Conservation (phyloP, 805 yeast genomes). For the Ogataea trehaloabstinens region DNA sequence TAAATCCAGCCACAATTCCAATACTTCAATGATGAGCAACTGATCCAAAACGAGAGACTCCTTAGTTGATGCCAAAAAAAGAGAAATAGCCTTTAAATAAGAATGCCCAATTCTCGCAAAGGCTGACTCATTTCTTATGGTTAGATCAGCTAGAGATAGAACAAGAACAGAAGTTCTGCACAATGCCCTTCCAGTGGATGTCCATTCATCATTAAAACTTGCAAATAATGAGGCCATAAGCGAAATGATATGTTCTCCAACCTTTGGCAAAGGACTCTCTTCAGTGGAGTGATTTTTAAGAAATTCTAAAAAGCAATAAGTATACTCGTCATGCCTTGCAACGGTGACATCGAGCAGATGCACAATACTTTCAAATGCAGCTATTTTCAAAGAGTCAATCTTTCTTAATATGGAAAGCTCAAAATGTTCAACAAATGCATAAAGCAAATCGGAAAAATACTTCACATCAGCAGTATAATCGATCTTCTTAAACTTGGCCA, state of each 20-base stretch:
- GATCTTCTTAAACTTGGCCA: slow-evolving; percentile 51
- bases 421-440: slow-evolving; percentile 36
- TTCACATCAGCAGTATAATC: slow-evolving; percentile 55
- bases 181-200: slow-evolving; percentile 57
- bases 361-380: slow-evolving; percentile 53
- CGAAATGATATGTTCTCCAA: slow-evolving; percentile 51
- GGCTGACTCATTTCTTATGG: slow-evolving; percentile 5
- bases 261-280: slow-evolving; percentile 37
- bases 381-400: slow-evolving; percentile 27
- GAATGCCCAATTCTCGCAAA: slow-evolving; percentile 23
- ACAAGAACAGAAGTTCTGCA: slow-evolving; percentile 58
- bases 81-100: slow-evolving; percentile 34
- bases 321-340: slow-evolving; percentile 64
- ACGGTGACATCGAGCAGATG: slow-evolving; percentile 60
- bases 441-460: slow-evolving; percentile 57
- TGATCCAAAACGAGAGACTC: slow-evolving; percentile 58
- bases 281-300: slow-evolving; percentile 27
- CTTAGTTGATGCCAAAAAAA: slow-evolving; percentile 47
- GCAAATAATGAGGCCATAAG: slow-evolving; percentile 46
- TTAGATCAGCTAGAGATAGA: slow-evolving; percentile 38
- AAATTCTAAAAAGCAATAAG: slow-evolving; percentile 54
- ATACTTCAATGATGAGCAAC: slow-evolving; percentile 54
- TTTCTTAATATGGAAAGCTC: slow-evolving; percentile 21
- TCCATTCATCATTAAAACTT: slow-evolving; percentile 56
- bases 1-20: slow-evolving; percentile 52